These are phyloP conservation scores for Ceratobasidium theobromae DNA, from an alignment of 1,284 basidiomycete genomes.

Conservation along the genomic window DNA sequence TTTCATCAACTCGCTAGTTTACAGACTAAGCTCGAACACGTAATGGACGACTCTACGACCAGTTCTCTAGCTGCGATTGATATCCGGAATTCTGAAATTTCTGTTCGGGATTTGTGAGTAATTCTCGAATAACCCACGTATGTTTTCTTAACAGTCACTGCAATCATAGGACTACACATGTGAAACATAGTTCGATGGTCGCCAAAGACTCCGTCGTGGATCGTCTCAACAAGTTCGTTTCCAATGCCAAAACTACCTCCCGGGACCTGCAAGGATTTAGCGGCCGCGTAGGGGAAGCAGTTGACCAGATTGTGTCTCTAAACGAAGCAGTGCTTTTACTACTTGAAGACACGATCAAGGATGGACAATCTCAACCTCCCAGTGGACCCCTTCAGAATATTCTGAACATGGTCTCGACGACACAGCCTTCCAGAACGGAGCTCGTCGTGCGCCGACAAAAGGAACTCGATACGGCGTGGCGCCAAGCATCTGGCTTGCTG, in stretches of 20 bases:
- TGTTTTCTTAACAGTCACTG: not conserved
- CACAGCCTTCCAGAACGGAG: too few relatives aligned
- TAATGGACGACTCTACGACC: not conserved
- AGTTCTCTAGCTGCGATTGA: slow-evolving; percentile 6
- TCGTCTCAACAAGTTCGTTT: slow-evolving; percentile 8
- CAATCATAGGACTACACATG: not conserved
- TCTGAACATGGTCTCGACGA: too few relatives aligned
- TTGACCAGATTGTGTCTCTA: slow-evolving; percentile 28
- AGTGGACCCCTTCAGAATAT: not conserved
- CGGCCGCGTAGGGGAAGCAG: slow-evolving; percentile 21
- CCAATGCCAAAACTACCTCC: not conserved
- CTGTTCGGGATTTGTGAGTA: slow-evolving; percentile 12
- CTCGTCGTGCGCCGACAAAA: too few relatives aligned
- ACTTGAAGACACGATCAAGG: not conserved
- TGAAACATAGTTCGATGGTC: slow-evolving; percentile 11
- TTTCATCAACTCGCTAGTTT: slow-evolving; percentile 6
- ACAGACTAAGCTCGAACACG: slow-evolving; percentile 6
- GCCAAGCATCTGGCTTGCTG: not conserved
- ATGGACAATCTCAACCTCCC: too few relatives aligned
- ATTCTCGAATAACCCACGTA: not conserved
- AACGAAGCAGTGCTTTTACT: slow-evolving; percentile 11
- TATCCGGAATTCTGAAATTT: slow-evolving; percentile 19
- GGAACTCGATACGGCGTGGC: not conserved
- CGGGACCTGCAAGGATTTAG: slow-evolving; percentile 24
- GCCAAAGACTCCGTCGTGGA: slow-evolving; percentile 6